These are phyloP conservation scores for Backusella psychrophila DNA, from an alignment of 192 early-diverging fungal species.

Conservation along the genomic window DNA sequence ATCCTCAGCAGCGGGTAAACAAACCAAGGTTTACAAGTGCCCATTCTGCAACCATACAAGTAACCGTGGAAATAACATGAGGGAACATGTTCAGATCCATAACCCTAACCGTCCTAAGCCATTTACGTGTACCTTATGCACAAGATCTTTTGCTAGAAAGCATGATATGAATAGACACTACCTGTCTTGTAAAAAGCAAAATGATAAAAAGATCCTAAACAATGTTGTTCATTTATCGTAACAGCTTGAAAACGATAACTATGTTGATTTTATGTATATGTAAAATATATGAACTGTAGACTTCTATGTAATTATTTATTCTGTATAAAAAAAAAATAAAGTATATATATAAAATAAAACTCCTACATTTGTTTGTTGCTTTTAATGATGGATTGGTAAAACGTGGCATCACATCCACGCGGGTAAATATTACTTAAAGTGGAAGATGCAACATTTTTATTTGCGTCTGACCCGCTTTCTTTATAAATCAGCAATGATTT, in stretches of 20 bases:
- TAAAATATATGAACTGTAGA: background rate
- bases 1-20: background rate
- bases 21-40: constrained; percentile 34
- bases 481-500: too few species aligned
- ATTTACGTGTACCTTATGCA: constrained; percentile 54
- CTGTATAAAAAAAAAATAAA: constrained; percentile 5
- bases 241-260: background rate
- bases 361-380: background rate
- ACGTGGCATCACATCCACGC: background rate
- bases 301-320: background rate
- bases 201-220: background rate
- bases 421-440: background rate
- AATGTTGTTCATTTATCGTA: background rate
- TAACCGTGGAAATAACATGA: constrained; percentile 65
- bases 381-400: background rate
- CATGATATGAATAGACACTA: constrained; percentile 70
- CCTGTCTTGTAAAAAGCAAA: constrained; percentile 8
- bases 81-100: constrained; percentile 64
- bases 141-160: constrained; percentile 60
- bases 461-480: background rate
- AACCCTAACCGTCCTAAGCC: constrained; percentile 62
- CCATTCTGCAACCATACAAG: constrained; percentile 57
- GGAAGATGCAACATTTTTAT: background rate
- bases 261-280: constrained; percentile 4
- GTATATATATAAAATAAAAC: background rate